Evolutionary conservation across 2,329 filamentous ascomycete genomes (phyloP).

Genomic region (Colletotrichum falcatum): DNA sequence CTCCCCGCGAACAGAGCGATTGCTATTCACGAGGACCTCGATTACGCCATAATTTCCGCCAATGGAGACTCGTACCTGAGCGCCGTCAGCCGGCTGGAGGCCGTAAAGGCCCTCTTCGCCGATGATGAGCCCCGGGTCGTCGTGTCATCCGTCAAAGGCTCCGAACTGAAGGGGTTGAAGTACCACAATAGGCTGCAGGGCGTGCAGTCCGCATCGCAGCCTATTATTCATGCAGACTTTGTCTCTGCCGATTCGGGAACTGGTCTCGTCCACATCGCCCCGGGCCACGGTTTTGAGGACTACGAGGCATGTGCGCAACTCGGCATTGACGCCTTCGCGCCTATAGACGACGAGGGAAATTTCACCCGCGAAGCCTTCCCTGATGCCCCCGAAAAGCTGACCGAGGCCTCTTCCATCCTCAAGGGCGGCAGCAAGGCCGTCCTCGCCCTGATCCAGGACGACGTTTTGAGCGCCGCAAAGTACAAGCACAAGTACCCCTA

Average conservation of each 20-base stretch:
- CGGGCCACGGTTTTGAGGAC: constrained; percentile 96
- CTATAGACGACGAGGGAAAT: constrained; percentile 82
- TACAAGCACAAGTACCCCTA: constrained; percentile 96
- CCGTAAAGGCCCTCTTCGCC: constrained; percentile 63
- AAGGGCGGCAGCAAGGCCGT: constrained; percentile 77
- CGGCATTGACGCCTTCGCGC: constrained; percentile 81
- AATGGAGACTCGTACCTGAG: constrained; percentile 74
- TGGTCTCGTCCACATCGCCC: constrained; percentile 93
- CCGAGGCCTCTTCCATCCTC: constrained; percentile 76
- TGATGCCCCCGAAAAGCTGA: constrained; percentile 73
- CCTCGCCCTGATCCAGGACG: constrained; percentile 72
- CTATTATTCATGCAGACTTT: constrained; percentile 86
- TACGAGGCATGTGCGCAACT: constrained; percentile 82
- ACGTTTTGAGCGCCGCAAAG: constrained; percentile 76
- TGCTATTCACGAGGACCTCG: constrained; percentile 79
- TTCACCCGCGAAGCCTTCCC: constrained; percentile 87
- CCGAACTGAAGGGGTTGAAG: constrained; percentile 71
- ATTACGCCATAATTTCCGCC: constrained; percentile 76
- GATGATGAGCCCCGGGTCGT: constrained; percentile 60
- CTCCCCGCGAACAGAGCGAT: constrained; percentile 93
- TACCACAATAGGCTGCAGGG: constrained; percentile 80
- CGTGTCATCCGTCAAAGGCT: constrained; percentile 70
- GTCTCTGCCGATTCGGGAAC: constrained; percentile 92
- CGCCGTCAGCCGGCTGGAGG: constrained; percentile 76
- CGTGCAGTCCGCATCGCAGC: constrained; percentile 66